These are phyloP conservation scores for Penicillium sp. DNA, from an alignment of 2,329 filamentous ascomycete species.

Conservation along the genomic window DNA sequence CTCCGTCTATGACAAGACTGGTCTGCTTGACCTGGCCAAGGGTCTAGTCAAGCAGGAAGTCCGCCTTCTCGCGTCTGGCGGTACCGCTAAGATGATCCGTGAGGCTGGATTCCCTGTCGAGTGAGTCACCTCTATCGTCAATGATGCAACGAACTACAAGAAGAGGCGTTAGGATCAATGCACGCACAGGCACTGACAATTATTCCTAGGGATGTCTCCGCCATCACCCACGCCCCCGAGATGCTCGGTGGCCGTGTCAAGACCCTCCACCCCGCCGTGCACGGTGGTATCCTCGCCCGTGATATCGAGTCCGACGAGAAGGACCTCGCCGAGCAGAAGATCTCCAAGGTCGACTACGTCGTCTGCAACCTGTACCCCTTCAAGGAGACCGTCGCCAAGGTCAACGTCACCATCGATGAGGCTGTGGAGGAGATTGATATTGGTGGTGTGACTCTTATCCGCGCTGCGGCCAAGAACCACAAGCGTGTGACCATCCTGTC, in stretches of 20 bases:
- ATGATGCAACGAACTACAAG: background rate
- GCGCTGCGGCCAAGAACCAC: constrained; percentile 98
- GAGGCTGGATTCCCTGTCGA: constrained; percentile 95
- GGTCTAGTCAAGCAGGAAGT: constrained; percentile 86
- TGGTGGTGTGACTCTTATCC: constrained; percentile 91
- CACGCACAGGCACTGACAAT: background rate
- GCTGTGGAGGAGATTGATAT: constrained; percentile 99
- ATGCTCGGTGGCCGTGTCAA: constrained; percentile 93
- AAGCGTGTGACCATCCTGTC: constrained; percentile 91
- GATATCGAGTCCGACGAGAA: constrained; percentile 95
- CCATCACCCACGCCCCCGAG: constrained; percentile 94
- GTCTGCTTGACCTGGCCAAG: constrained; percentile 86
- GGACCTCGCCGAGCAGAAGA: constrained; percentile 91
- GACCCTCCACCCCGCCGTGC: constrained; percentile 92
- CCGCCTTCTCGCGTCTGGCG: constrained; percentile 88
- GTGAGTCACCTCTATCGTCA: constrained; percentile 52
- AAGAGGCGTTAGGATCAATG: background rate
- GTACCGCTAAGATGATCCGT: constrained; percentile 93
- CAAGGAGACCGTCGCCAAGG: constrained; percentile 95
- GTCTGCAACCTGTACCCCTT: constrained; percentile 99
- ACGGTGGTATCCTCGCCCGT: constrained; percentile 81
- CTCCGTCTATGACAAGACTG: constrained; percentile 98
- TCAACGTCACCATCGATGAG: constrained; percentile 94
- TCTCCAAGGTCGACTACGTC: constrained; percentile 91
- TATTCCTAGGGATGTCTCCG: constrained; percentile 76